Conservation (phyloP, 164 flowering plant genomes). For the Magnolia kwangsiensis region DNA sequence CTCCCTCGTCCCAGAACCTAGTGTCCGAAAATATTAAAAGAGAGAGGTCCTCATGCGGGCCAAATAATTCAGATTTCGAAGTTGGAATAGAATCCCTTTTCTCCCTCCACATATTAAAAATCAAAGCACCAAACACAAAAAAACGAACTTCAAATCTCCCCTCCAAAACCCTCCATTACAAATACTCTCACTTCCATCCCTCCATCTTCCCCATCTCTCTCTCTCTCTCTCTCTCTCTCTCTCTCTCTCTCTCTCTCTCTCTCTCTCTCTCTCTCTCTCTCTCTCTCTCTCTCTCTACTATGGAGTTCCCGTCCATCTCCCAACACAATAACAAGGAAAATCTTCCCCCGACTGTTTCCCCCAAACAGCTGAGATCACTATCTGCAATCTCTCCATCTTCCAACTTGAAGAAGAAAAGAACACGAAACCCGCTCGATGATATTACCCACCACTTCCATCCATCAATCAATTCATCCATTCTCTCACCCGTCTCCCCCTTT, state of each 20-base stretch:
- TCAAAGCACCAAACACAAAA: not conserved
- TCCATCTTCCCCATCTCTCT: conserved; percentile 1
- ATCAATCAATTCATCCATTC: not conserved
- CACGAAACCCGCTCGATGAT: conserved; percentile 20
- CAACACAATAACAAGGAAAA: conserved; percentile 19
- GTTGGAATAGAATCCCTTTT: no score
- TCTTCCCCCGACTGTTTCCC: conserved; percentile 16
- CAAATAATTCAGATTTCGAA: not conserved
- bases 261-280: conserved; percentile 11
- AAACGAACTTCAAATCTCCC: conserved; percentile 7
- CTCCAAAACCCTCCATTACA: conserved; percentile 22
- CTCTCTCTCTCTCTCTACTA: conserved; percentile 6
- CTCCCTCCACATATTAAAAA: not conserved
- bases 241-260: conserved; percentile 10
- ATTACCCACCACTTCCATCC: conserved; percentile 14
- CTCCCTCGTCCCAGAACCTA: conserved; percentile 9
- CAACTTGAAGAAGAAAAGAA: conserved; percentile 5
- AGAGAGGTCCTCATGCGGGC: no score
- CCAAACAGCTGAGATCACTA: not conserved
- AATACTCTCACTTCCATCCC: conserved; percentile 1
- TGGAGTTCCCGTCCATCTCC: not conserved
- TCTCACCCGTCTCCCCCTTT: not conserved
- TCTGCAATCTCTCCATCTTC: conserved; percentile 2
- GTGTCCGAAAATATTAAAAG: not conserved
- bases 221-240: conserved; percentile 17